Evolutionary conservation across 306 rosid species (phyloP).

Genomic region (Quercus variabilis): DNA sequence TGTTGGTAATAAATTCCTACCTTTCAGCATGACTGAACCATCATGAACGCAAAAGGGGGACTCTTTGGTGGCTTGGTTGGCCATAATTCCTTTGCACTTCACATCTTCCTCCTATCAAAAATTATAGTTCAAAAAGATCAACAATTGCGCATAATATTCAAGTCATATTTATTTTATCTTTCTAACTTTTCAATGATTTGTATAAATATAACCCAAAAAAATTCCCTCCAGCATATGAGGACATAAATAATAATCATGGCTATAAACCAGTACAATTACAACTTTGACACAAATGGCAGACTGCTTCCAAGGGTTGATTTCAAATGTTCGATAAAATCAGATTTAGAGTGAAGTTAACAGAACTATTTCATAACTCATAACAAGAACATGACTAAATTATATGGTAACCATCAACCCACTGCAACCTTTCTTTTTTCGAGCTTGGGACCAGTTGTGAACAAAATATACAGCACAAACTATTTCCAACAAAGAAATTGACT

Average conservation of each 20-base stretch:
- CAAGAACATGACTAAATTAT: too few relatives aligned
- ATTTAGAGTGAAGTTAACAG: background rate
- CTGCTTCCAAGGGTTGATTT: background rate
- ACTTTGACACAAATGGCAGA: background rate
- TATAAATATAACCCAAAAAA: background rate
- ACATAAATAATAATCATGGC: background rate
- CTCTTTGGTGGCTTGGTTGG: constrained; percentile 30
- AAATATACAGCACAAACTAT: too few relatives aligned
- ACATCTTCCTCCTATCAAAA: constrained; percentile 51
- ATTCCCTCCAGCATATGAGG: background rate
- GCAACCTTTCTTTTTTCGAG: too few relatives aligned
- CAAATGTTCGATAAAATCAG: background rate
- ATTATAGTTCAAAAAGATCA: constrained; percentile 13
- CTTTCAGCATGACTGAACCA: constrained; percentile 40
- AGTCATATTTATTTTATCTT: background rate
- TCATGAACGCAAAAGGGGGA: constrained; percentile 27
- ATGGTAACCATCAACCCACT: too few relatives aligned
- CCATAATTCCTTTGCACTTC: constrained; percentile 20
- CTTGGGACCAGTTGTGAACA: too few relatives aligned
- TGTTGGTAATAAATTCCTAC: constrained; percentile 31
- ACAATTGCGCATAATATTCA: background rate
- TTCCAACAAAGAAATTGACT: too few relatives aligned
- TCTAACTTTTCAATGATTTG: background rate
- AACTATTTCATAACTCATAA: background rate
- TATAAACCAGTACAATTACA: background rate